Evolutionary conservation across 2,329 filamentous ascomycete genomes (phyloP), one percentile per base, ranked within the genome.

Genomic region (Paecilomyces niveus): DNA sequence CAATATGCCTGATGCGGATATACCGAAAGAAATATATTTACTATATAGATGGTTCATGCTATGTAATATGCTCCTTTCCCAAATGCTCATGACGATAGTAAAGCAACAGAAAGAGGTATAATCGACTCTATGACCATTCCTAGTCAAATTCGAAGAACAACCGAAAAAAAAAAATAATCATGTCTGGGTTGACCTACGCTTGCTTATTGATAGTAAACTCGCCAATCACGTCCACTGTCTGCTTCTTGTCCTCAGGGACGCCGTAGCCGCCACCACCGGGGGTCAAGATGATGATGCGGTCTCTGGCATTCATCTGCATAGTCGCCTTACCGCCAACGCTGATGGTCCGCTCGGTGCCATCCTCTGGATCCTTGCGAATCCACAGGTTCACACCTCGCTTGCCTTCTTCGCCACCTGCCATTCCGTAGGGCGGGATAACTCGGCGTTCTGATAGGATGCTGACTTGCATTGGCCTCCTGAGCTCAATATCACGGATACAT

Each of bases 361-460:
- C 76, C 71, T 84, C 85, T 64, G 80, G 78, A 56, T 93, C 87
- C 61, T 84, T 87, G 7, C 90, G 80, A 32, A 95, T 86, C 93
- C 93, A 97, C 53, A 95, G 78, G 65, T 97, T 97, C 61, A 92
- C 76, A 0, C 93, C 93, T 55, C 89, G 88, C 65, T 85, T 76
- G 0, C 86, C 93, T 61, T 93, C 88, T 58, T 86, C 87, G 3
- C 93, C 93, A 0, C 93, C 93, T 22, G 86, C 87, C 59, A 97
- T 80, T 0, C 93, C 92, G 64, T 92, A 96, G 1, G 91, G 91
- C 56, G 84, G 81, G 62, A 89, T 86, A 0, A 93, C 89, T 31
- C 91, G 77, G 18, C 91, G 73, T 72, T 96, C 90, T 5, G 85
- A 89, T 6, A 95, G 76, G 26, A 96, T 93, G 1, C 85, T 89